phyloP scores from a whole-genome alignment of 768 basidiomycete species.

The Leccinum longicurvipes region DNA sequence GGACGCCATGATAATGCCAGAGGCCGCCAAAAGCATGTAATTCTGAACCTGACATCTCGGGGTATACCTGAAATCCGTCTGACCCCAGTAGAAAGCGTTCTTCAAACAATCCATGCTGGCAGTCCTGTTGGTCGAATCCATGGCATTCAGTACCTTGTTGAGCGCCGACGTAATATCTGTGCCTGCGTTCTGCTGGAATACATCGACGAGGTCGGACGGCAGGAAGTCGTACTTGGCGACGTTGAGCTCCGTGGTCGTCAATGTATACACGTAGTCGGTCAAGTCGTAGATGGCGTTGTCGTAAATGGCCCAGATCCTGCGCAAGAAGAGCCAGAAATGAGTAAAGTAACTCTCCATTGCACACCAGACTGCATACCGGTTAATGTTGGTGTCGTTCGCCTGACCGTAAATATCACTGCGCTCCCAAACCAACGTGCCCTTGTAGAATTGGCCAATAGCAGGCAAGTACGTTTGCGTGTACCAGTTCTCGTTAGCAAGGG shows the following conservation, averaged over 20 bases:
- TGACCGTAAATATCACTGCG: slow-evolving; percentile 34
- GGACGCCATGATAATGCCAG: slow-evolving; percentile 53
- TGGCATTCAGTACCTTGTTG: slow-evolving; percentile 40
- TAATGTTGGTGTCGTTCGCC: slow-evolving; percentile 36
- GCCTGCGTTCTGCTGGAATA: slow-evolving; percentile 59
- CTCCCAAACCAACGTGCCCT: slow-evolving; percentile 57
- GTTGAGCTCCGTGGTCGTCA: slow-evolving; percentile 40
- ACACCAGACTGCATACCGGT: slow-evolving; percentile 21
- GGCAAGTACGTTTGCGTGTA: slow-evolving; percentile 56
- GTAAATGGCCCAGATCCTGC: slow-evolving; percentile 59
- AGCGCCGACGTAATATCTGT: slow-evolving; percentile 55
- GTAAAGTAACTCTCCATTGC: slow-evolving; percentile 3
- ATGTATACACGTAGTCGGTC: slow-evolving; percentile 64
- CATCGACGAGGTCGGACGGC: slow-evolving; percentile 41
- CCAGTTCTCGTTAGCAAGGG: slow-evolving; percentile 44
- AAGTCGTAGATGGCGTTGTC: slow-evolving; percentile 58
- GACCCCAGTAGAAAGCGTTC: slow-evolving; percentile 57
- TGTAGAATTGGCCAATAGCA: slow-evolving; percentile 51
- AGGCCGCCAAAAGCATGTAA: slow-evolving; percentile 52
- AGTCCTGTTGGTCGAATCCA: slow-evolving; percentile 39
- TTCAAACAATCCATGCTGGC: slow-evolving; percentile 50
- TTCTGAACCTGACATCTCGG: slow-evolving; percentile 61
- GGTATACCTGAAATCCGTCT: slow-evolving; percentile 55
- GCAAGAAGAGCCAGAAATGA: slow-evolving; percentile 7
- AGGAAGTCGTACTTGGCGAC: slow-evolving; percentile 51